phyloP scores from a whole-genome alignment of 495 filamentous ascomycete genomes.

The Lasiosphaeria hispida region DNA sequence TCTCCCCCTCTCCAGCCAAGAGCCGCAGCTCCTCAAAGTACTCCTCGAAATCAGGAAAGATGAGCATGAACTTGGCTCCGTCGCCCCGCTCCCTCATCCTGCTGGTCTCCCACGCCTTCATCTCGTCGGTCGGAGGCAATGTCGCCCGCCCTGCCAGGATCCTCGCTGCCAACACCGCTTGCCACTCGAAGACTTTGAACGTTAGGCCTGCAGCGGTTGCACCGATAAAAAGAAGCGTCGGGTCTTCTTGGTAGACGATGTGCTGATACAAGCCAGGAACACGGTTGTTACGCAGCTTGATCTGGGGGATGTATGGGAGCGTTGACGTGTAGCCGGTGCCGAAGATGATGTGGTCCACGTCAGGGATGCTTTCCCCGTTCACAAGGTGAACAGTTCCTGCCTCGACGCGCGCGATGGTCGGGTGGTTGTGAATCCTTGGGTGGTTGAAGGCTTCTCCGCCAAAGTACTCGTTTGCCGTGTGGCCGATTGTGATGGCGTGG shows the following conservation, averaged over 20 bases:
- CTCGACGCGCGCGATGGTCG: constrained; percentile 44
- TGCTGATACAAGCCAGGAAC: constrained; percentile 57
- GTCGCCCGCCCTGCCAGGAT: constrained; percentile 37
- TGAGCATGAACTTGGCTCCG: constrained; percentile 45
- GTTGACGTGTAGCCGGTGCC: constrained; percentile 58
- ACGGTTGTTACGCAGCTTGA: constrained; percentile 51
- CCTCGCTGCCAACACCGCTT: constrained; percentile 38
- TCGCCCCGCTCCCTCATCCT: constrained; percentile 51
- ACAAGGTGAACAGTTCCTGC: constrained; percentile 45
- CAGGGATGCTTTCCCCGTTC: constrained; percentile 45
- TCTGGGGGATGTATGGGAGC: constrained; percentile 51
- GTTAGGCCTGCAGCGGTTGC: constrained; percentile 34
- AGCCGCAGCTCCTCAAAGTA: constrained; percentile 53
- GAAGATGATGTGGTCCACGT: constrained; percentile 57
- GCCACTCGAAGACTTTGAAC: constrained; percentile 45
- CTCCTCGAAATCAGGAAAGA: constrained; percentile 54
- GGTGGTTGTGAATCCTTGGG: constrained; percentile 42
- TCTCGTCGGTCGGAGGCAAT: constrained; percentile 43
- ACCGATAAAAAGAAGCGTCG: constrained; percentile 32
- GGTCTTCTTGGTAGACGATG: constrained; percentile 51
- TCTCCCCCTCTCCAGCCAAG: constrained; percentile 46
- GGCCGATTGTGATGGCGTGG: constrained; percentile 31
- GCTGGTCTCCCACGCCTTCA: constrained; percentile 51
- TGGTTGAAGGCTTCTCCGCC: constrained; percentile 52
- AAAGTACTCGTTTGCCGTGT: constrained; percentile 51